phyloP scores from a whole-genome alignment of 768 basidiomycete species.

The Phlebiopsis gigantea region DNA sequence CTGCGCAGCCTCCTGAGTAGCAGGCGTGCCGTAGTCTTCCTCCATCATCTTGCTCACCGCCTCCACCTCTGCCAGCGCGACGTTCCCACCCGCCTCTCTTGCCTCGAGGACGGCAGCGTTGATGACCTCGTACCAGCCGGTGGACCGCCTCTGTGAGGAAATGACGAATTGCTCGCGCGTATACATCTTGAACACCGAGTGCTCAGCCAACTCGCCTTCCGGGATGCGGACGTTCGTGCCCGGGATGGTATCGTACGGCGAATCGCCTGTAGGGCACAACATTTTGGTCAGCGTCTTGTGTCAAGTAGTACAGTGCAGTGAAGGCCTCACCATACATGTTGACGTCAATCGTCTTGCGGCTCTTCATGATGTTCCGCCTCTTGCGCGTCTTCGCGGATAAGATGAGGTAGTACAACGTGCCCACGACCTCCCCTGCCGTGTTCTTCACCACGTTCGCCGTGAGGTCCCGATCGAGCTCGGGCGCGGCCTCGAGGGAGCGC shows the following conservation, averaged over 20 bases:
- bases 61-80: neutral
- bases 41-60: slow-evolving; percentile 7
- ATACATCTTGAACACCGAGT: neutral
- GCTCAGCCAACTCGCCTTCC: neutral
- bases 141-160: neutral
- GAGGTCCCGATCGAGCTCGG: slow-evolving; percentile 10
- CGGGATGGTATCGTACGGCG: slow-evolving; percentile 9
- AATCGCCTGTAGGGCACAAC: slow-evolving; percentile 1
- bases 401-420: slow-evolving; percentile 24
- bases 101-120: slow-evolving; percentile 6
- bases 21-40: neutral
- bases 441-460: slow-evolving; percentile 17
- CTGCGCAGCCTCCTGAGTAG: neutral
- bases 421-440: slow-evolving; percentile 21
- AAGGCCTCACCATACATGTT: slow-evolving; percentile 23
- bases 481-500: slow-evolving; percentile 19
- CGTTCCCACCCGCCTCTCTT: neutral
- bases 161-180: slow-evolving; percentile 8
- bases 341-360: slow-evolving; percentile 22
- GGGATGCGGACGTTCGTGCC: slow-evolving; percentile 9
- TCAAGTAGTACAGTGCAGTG: neutral
- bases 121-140: slow-evolving; percentile 2
- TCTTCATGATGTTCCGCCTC: slow-evolving; percentile 30
- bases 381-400: slow-evolving; percentile 27
- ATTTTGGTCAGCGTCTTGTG: neutral